Evolutionary conservation across 2,329 filamentous ascomycete species (phyloP).

Genomic region (Fusarium tanahbumbuense): DNA sequence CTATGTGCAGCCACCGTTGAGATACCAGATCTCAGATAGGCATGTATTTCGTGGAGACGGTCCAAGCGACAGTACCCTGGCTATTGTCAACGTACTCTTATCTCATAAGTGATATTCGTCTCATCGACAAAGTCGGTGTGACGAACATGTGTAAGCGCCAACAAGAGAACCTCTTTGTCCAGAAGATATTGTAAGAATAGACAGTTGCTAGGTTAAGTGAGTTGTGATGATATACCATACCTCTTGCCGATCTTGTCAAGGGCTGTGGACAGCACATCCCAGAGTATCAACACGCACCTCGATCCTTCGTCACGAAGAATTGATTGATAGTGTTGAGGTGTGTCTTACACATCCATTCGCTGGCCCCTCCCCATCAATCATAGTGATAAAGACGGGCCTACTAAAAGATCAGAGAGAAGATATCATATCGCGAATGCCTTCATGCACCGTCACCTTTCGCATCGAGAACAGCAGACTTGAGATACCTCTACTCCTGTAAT

Average conservation of each 20-base stretch:
- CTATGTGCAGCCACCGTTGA: constrained; percentile 1
- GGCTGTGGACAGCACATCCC: neutral
- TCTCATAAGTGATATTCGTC: neutral
- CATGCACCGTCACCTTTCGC: neutral
- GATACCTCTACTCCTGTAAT: neutral
- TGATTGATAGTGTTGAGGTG: neutral
- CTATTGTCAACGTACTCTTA: neutral
- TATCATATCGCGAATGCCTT: neutral
- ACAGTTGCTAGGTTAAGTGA: neutral
- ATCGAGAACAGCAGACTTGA: neutral
- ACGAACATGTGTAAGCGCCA: neutral
- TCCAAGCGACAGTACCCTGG: neutral
- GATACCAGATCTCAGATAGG: neutral
- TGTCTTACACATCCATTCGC: neutral
- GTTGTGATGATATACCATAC: neutral
- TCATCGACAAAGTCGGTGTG: constrained; percentile 7
- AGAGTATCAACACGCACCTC: neutral
- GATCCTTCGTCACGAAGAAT: neutral
- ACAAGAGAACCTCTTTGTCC: neutral
- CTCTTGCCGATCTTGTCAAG: neutral
- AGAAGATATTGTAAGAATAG: neutral
- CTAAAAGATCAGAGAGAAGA: too few species aligned
- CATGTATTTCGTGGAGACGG: neutral
- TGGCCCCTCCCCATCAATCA: neutral
- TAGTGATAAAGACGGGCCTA: too few species aligned